Evolutionary conservation across 2,329 filamentous ascomycete species (phyloP).

Genomic region (Trichoderma gracile): DNA sequence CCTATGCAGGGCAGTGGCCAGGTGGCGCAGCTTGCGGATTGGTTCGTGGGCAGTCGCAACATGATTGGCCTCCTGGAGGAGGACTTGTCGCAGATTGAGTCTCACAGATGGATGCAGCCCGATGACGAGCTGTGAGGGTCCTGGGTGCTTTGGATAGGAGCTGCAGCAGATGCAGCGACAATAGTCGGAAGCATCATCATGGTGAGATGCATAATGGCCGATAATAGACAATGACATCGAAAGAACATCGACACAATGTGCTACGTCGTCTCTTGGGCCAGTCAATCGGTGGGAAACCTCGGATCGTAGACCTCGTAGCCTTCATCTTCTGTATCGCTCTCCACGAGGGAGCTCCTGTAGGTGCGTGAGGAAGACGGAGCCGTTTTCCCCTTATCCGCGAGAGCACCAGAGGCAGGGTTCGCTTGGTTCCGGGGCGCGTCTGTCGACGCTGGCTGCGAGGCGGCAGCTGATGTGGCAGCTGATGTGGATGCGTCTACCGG

Average conservation of each 20-base stretch:
- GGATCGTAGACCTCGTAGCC: constrained; percentile 70
- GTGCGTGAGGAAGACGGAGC: constrained; percentile 33
- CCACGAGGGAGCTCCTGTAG: constrained; percentile 37
- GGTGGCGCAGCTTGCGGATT: constrained; percentile 58
- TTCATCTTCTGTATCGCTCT: constrained; percentile 69
- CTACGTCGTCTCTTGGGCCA: neutral
- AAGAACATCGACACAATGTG: neutral
- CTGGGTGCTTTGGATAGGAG: neutral
- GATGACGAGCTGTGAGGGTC: constrained; percentile 6
- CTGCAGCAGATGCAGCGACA: neutral
- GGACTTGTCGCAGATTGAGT: constrained; percentile 52
- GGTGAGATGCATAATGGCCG: neutral
- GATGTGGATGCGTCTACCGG: constrained; percentile 44
- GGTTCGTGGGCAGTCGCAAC: constrained; percentile 66
- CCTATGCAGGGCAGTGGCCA: constrained; percentile 35
- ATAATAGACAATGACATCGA: neutral
- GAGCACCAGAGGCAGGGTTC: constrained; percentile 36
- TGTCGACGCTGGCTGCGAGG: constrained; percentile 8
- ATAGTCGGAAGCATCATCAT: neutral
- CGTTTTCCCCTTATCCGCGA: constrained; percentile 33
- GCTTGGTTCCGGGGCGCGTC: neutral
- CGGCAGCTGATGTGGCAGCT: neutral
- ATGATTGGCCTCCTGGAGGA: constrained; percentile 67
- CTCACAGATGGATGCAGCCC: constrained; percentile 39
- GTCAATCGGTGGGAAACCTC: constrained; percentile 60